phyloP scores from a whole-genome alignment of 1,139 yeast genomes.

The Protomyces inouyei region DNA sequence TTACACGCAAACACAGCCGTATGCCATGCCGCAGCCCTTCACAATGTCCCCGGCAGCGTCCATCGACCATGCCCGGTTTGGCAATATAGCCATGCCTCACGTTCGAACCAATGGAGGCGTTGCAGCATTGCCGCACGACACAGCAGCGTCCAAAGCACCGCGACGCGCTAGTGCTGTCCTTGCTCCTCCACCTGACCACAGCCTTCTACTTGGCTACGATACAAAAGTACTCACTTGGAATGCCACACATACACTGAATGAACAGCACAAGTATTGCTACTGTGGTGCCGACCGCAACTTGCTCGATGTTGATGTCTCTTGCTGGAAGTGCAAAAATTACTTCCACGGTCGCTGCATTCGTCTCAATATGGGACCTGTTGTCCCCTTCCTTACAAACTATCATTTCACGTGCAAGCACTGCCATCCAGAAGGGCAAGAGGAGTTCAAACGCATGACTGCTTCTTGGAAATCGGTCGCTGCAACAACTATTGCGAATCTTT shows the following conservation, averaged over 20 bases:
- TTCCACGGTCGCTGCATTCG: conserved; percentile 29
- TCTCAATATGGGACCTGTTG: conserved; percentile 22
- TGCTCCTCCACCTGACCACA: neutral
- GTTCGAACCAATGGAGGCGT: too few relatives aligned
- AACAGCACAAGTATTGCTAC: conserved; percentile 28
- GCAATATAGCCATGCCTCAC: too few relatives aligned
- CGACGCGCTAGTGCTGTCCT: neutral
- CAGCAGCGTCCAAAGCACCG: neutral
- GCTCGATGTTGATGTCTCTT: conserved; percentile 26
- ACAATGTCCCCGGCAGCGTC: neutral
- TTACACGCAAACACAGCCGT: neutral
- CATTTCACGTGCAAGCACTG: conserved; percentile 26
- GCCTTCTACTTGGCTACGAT: conserved; percentile 9
- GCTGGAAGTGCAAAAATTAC: conserved; percentile 25
- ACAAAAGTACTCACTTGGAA: conserved; percentile 24
- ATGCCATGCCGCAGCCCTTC: neutral
- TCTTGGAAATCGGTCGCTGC: conserved; percentile 29
- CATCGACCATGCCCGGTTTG: neutral
- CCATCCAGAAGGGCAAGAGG: conserved; percentile 12
- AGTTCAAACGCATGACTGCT: conserved; percentile 20
- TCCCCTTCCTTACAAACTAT: conserved; percentile 29
- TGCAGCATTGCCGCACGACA: neutral
- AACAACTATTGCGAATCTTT: conserved; percentile 28
- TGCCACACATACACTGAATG: conserved; percentile 27
- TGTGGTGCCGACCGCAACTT: conserved; percentile 30